Percentiles rank a stretch among this genome's conserved stretches.
phyloP scores from a whole-genome alignment of 2,329 filamentous ascomycete genomes.

The Rugonectria rugulosa region DNA sequence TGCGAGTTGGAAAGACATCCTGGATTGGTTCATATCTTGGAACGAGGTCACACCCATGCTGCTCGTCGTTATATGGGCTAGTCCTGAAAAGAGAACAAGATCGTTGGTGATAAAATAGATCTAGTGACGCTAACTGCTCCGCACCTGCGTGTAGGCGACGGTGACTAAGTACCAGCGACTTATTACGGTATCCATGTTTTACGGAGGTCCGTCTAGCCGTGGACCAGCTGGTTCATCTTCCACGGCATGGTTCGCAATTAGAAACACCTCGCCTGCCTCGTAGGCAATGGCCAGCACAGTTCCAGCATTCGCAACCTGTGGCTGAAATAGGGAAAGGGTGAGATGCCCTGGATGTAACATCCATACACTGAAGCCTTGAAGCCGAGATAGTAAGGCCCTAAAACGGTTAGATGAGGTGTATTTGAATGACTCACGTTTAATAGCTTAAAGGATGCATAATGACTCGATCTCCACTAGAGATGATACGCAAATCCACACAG shows the following conservation, averaged over 20 bases:
- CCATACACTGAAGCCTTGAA: too few relatives aligned
- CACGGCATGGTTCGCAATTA: constrained; percentile 56
- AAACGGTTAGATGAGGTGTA: too few relatives aligned
- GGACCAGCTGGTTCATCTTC: constrained; percentile 57
- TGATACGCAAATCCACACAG: too few relatives aligned
- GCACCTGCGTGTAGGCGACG: constrained; percentile 52
- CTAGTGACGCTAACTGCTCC: constrained; percentile 44
- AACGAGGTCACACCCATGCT: constrained; percentile 1
- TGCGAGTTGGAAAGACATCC: constrained; percentile 6
- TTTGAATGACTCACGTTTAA: too few relatives aligned
- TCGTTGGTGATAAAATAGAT: constrained; percentile 8
- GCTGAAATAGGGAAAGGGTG: constrained; percentile 49
- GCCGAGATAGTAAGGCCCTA: too few relatives aligned
- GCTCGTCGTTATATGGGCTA: not conserved
- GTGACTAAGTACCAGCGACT: constrained; percentile 58
- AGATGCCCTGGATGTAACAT: constrained; percentile 21
- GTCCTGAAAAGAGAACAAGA: constrained; percentile 10
- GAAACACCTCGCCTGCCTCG: constrained; percentile 49
- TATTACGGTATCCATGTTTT: constrained; percentile 58
- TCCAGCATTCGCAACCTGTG: constrained; percentile 46
- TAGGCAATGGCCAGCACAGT: constrained; percentile 55
- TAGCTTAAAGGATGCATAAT: too few relatives aligned
- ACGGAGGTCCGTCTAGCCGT: constrained; percentile 52
- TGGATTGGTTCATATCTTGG: not conserved
- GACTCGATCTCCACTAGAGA: too few relatives aligned